These are phyloP conservation scores for Psilocybe cyanescens DNA, from an alignment of 768 basidiomycete species.

Conservation along the genomic window DNA sequence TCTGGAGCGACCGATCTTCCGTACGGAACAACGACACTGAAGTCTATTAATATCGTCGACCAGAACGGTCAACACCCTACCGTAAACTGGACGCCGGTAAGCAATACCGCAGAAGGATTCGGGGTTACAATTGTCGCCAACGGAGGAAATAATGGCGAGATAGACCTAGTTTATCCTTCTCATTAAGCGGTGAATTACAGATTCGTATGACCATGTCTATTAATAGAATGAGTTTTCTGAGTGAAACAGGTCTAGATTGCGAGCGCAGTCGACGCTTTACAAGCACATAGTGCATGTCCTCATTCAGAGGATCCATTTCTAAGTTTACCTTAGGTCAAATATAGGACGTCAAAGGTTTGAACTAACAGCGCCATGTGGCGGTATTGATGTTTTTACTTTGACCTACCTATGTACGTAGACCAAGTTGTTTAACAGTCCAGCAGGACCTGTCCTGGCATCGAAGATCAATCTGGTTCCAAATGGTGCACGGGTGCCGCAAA, in stretches of 20 bases:
- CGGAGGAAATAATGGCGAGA: not conserved
- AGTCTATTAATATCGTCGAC: not conserved
- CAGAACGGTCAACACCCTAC: conserved; percentile 2
- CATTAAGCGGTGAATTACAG: not conserved
- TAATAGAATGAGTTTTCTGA: too few relatives aligned
- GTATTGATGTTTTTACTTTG: too few relatives aligned
- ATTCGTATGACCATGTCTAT: too few relatives aligned
- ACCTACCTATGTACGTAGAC: too few relatives aligned
- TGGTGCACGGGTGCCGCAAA: not conserved
- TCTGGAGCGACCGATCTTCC: not conserved
- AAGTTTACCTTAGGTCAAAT: too few relatives aligned
- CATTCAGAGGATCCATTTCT: too few relatives aligned
- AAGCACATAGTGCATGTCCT: too few relatives aligned
- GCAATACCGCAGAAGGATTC: not conserved
- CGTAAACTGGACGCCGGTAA: not conserved
- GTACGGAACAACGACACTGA: not conserved
- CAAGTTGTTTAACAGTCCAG: not conserved
- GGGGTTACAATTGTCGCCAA: not conserved
- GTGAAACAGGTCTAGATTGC: too few relatives aligned
- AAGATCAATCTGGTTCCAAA: not conserved
- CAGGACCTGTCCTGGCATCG: not conserved
- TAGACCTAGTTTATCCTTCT: not conserved
- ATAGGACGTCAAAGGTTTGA: too few relatives aligned
- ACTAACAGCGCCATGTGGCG: too few relatives aligned
- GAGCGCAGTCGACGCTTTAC: too few relatives aligned